Evolutionary conservation across 1,139 yeast species (phyloP).

Genomic region (Taphrina populina): DNA sequence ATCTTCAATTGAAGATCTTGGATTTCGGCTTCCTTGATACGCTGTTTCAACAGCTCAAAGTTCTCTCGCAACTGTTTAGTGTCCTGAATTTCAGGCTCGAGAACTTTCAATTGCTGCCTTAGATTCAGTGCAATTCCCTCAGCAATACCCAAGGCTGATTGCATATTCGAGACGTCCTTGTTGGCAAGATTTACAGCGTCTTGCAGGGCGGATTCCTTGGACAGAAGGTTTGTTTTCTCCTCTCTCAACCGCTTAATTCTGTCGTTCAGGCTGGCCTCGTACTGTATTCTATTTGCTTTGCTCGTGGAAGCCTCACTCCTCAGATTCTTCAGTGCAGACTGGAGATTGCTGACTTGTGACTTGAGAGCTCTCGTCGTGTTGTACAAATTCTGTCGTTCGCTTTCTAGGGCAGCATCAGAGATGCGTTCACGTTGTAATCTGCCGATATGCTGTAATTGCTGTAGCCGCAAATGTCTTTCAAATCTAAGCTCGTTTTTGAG

Average conservation of each 20-base stretch:
- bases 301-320: conserved; percentile 34
- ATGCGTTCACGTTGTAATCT: conserved; percentile 42
- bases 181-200: conserved; percentile 11
- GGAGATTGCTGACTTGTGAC: conserved; percentile 33
- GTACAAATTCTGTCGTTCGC: conserved; percentile 36
- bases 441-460: conserved; percentile 53
- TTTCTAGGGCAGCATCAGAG: conserved; percentile 36
- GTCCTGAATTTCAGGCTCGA: conserved; percentile 29
- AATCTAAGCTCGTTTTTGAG: conserved; percentile 65
- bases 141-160: conserved; percentile 15
- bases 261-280: conserved; percentile 35
- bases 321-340: conserved; percentile 23
- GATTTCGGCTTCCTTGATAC: conserved; percentile 27
- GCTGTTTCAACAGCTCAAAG: conserved; percentile 12
- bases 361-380: conserved; percentile 35
- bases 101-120: conserved; percentile 14
- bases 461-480: conserved; percentile 55
- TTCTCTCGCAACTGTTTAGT: conserved; percentile 21
- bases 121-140: conserved; percentile 19
- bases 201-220: conserved; percentile 14
- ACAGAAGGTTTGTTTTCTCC: conserved; percentile 29
- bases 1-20: conserved; percentile 23
- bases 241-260: conserved; percentile 36
- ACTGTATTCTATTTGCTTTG: conserved; percentile 31
- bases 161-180: conserved; percentile 19